phyloP scores from a whole-genome alignment of 2,329 filamentous ascomycete genomes.

The Aspergillus niger region DNA sequence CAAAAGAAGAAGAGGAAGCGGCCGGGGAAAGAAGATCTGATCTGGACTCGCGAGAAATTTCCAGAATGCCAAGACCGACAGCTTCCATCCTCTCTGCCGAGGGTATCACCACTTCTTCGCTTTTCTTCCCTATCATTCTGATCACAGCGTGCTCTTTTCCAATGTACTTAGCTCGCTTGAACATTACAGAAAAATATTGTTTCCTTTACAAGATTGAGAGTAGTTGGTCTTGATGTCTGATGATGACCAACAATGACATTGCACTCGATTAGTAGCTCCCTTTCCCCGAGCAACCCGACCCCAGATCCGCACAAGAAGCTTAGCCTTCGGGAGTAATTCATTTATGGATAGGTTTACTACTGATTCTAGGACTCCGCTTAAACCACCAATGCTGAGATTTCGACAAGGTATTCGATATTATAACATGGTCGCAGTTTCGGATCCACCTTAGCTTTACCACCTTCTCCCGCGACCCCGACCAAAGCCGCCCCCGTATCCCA shows the following conservation, averaged over 20 bases:
- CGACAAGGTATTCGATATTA: conserved; percentile 17
- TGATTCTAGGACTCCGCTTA: neutral
- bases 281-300: conserved; percentile 13
- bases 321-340: neutral
- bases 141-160: neutral
- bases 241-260: neutral
- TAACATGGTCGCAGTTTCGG: conserved; percentile 15
- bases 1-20: conserved; percentile 34
- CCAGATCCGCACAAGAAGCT: neutral
- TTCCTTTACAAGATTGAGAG: neutral
- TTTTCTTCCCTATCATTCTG: neutral
- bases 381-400: conserved; percentile 2
- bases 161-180: neutral
- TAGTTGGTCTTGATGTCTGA: neutral
- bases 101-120: conserved; percentile 21
- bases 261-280: conserved; percentile 8
- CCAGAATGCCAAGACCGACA: conserved; percentile 47
- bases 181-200: too few species aligned
- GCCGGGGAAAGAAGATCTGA: conserved; percentile 36
- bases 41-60: conserved; percentile 45
- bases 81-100: conserved; percentile 35
- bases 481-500: conserved; percentile 46
- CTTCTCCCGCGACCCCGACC: conserved; percentile 44
- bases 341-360: neutral
- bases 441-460: conserved; percentile 31